These are phyloP conservation scores for Phyllosticta capitalensis DNA, from an alignment of 2,329 filamentous ascomycete species.

Conservation along the genomic window DNA sequence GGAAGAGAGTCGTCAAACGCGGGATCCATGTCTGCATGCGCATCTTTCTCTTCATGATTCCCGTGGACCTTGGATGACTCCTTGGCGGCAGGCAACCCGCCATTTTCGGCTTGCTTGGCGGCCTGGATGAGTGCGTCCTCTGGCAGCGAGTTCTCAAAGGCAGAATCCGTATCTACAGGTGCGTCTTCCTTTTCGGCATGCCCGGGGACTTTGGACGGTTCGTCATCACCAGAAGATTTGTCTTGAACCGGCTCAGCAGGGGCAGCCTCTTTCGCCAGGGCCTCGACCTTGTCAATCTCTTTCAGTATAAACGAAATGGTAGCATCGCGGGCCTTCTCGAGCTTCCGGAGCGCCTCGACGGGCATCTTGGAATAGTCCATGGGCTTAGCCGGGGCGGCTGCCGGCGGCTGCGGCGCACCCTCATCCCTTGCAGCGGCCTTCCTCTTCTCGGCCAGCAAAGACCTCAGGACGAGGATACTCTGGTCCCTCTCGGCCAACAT, in stretches of 20 bases:
- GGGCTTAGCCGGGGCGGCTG: constrained; percentile 22
- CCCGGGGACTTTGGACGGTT: too few relatives aligned
- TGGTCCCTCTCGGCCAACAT: constrained; percentile 33
- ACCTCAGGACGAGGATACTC: constrained; percentile 39
- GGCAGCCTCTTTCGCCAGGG: constrained; percentile 6
- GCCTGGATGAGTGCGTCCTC: too few relatives aligned
- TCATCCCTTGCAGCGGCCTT: constrained; percentile 14
- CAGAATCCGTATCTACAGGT: too few relatives aligned
- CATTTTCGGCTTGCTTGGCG: too few relatives aligned
- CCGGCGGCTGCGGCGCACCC: constrained; percentile 13
- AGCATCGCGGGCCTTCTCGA: constrained; percentile 44
- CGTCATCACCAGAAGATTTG: too few relatives aligned
- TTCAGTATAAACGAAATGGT: constrained; percentile 44
- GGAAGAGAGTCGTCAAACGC: not conserved
- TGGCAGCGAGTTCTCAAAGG: too few relatives aligned
- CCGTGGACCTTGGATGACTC: not conserved
- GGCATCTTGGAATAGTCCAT: constrained; percentile 35
- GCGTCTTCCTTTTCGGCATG: too few relatives aligned
- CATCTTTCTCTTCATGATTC: not conserved
- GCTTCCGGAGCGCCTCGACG: constrained; percentile 29
- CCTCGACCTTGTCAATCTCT: constrained; percentile 43
- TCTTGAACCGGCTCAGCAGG: not conserved
- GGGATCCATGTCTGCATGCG: not conserved
- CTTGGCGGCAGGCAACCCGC: too few relatives aligned
- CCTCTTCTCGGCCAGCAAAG: constrained; percentile 35